Base-by-base conservation (phyloP, 1,284 basidiomycete genomes). In the Amylostereum areolatum region DNA sequence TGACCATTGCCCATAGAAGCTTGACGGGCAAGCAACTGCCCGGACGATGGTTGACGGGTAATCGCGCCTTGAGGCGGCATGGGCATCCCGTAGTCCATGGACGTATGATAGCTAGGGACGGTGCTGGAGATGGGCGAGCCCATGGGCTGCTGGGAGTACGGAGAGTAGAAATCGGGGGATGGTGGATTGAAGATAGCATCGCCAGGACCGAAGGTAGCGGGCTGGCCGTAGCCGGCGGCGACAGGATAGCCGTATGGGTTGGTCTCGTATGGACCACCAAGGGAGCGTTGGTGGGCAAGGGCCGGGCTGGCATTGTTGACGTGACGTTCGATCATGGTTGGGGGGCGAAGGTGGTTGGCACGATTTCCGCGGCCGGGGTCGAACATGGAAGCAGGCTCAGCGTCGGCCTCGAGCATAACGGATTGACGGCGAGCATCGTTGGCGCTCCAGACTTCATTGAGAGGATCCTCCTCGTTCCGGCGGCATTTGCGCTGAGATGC, bases 391-490 rank as follows among this genome's bases (percentile, higher is more conserved):
- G 47, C 24, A 9, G 45, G 43, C 18, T 29, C 18, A 1, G 35
- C 29, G 29, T 83, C 81, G 46, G 78, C 70, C 5, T 77, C 64
- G 11, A 85, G 62, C 18, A 80, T 60, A n/a, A 74, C 75, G 10
- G 83, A 85, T 49, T 83, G 79, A 50, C 73, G 72, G 49, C 75
- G 74, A 70, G 84, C 83, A 3, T 71, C 69, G 33, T 66, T 62
- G 0, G 78, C 63, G 53, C 77, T 72, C 63, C 83, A 86, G 31
- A 55, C 43, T 35, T 68, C 69, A 6, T 69, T 64, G 27, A 48
- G 30, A 28, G 41, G 49, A 4, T 66, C 63, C 18, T 73, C 69
- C 7, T 70, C 64, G 12, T 61, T 62, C 47, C 66, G 66, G 34
- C 73, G 69, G 40, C 69, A 70, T 55, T 74, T 76, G 49, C 81